phyloP scores from a whole-genome alignment of 306 rosid genomes.

The Morella rubra region DNA sequence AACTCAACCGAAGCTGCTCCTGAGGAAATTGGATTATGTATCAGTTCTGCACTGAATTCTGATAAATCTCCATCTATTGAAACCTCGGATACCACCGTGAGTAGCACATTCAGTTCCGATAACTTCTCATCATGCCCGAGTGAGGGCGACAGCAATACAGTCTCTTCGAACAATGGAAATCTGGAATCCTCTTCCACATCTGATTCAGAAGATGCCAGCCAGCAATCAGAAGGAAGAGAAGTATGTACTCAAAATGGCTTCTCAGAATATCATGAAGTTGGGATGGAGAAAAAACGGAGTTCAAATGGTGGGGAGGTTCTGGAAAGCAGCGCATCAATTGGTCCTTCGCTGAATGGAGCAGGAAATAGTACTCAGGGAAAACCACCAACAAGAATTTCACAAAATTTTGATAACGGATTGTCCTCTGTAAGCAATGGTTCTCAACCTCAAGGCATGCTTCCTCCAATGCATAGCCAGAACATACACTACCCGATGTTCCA shows the following conservation, averaged over 20 bases:
- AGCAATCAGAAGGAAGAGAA: constrained; percentile 70
- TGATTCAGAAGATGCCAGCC: constrained; percentile 90
- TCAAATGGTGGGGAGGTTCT: constrained; percentile 36
- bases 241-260: constrained; percentile 46
- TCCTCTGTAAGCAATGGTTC: constrained; percentile 54
- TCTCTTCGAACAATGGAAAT: constrained; percentile 70
- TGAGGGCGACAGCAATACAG: constrained; percentile 82
- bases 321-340: constrained; percentile 31
- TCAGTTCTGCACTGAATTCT: constrained; percentile 15
- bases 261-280: constrained; percentile 49
- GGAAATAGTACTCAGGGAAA: constrained; percentile 44
- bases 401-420: constrained; percentile 47
- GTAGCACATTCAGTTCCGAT: constrained; percentile 61
- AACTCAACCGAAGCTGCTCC: constrained; percentile 40
- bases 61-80: constrained; percentile 33
- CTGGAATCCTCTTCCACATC: constrained; percentile 81
- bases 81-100: constrained; percentile 42
- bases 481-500: constrained; percentile 73
- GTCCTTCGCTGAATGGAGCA: constrained; percentile 36
- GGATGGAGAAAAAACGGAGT: constrained; percentile 37
- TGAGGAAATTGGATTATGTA: constrained; percentile 41
- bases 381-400: constrained; percentile 31
- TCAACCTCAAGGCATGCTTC: constrained; percentile 59
- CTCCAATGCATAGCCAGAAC: constrained; percentile 54
- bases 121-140: constrained; percentile 81